Evolutionary conservation across 306 rosid genomes (phyloP).

Genomic region (Pyrus betulifolia): DNA sequence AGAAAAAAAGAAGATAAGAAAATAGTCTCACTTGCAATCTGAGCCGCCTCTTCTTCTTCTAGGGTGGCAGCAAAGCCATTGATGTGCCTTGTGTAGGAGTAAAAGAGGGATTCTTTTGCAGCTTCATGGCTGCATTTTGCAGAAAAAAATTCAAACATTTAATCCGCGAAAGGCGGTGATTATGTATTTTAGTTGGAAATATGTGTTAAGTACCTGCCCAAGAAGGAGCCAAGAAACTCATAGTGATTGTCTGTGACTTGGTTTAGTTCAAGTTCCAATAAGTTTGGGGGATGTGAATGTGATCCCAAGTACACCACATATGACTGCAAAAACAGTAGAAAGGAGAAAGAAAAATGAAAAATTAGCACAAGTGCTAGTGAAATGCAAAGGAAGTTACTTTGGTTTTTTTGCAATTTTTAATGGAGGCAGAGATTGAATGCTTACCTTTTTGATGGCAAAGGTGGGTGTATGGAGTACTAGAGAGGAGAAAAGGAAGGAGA

Average conservation of each 20-base stretch:
- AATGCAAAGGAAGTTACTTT: neutral
- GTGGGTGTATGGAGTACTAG: conserved; percentile 26
- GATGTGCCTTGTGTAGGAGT: conserved; percentile 83
- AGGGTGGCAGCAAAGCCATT: conserved; percentile 88
- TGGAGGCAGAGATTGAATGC: conserved; percentile 13
- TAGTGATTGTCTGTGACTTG: conserved; percentile 51
- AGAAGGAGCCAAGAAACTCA: conserved; percentile 68
- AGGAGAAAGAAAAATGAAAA: neutral
- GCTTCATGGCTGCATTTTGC: conserved; percentile 26
- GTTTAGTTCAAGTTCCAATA: conserved; percentile 33
- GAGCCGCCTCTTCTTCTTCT: conserved; percentile 60
- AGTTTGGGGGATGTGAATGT: conserved; percentile 52
- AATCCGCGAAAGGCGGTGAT: neutral
- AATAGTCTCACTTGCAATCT: conserved; percentile 44
- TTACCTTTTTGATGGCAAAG: conserved; percentile 58
- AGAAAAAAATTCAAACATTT: neutral
- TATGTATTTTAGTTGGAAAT: neutral
- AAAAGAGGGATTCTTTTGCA: conserved; percentile 59
- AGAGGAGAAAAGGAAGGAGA: conserved; percentile 25
- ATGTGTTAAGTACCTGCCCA: conserved; percentile 43
- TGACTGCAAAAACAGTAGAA: conserved; percentile 35
- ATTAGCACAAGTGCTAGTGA: neutral
- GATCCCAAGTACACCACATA: conserved; percentile 85
- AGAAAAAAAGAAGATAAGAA: neutral
- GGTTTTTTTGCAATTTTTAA: neutral